Percentiles rank a stretch among this genome's conserved stretches.
phyloP scores from a whole-genome alignment of 768 basidiomycete species.

The Collybia sp. region DNA sequence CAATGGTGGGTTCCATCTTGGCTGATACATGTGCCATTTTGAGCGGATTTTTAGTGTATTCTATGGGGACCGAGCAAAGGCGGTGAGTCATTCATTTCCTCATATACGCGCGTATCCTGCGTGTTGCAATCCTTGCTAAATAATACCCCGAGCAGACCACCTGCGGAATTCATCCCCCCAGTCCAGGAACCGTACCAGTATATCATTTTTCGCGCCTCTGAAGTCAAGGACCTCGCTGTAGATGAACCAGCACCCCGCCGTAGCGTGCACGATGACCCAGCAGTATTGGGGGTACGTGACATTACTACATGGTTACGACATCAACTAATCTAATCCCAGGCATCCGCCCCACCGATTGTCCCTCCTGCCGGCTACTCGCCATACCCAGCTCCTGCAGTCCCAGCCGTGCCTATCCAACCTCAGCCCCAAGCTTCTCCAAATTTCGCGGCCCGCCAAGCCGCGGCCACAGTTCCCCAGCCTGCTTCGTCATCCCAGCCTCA shows the following conservation, averaged over 20 bases:
- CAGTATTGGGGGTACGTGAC: slow-evolving; percentile 67
- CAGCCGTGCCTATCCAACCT: background rate
- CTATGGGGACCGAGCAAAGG: slow-evolving; percentile 85
- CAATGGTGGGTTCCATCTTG: slow-evolving; percentile 53
- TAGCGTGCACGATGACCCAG: slow-evolving; percentile 80
- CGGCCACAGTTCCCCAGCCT: slow-evolving; percentile 4
- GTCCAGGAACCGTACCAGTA: slow-evolving; percentile 82
- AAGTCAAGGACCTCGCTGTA: slow-evolving; percentile 86
- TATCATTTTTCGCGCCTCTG: slow-evolving; percentile 88
- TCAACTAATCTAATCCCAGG: background rate
- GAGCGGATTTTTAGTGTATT: slow-evolving; percentile 49
- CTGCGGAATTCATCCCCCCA: slow-evolving; percentile 77
- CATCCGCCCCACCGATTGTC: background rate
- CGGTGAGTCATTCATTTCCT: slow-evolving; percentile 42
- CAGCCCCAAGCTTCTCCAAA: background rate
- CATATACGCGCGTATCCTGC: too few species aligned
- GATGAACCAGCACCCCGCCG: slow-evolving; percentile 59
- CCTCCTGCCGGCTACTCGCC: background rate
- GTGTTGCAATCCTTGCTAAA: slow-evolving; percentile 15
- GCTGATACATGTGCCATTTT: background rate
- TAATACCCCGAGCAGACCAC: slow-evolving; percentile 40
- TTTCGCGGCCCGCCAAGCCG: background rate
- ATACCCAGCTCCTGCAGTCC: background rate
- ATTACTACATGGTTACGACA: slow-evolving; percentile 2
- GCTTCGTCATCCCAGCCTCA: background rate